These are phyloP conservation scores for Viola pubescens DNA, from an alignment of 441 rosid genomes.

Conservation along the genomic window DNA sequence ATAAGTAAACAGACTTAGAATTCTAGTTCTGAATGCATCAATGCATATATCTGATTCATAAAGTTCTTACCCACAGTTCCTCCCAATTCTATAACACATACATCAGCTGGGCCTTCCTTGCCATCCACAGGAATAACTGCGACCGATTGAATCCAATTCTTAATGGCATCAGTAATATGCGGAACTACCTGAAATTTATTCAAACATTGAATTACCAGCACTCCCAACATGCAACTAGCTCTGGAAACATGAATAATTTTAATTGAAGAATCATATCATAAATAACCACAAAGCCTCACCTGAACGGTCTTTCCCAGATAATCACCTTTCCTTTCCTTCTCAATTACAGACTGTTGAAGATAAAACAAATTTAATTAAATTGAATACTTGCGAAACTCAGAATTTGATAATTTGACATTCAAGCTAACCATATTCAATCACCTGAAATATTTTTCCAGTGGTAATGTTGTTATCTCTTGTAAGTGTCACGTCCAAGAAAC, in stretches of 20 bases:
- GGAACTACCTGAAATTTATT: slow-evolving; percentile 59
- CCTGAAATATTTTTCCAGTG: slow-evolving; percentile 93
- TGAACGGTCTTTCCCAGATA: slow-evolving; percentile 95
- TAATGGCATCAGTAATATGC: slow-evolving; percentile 83
- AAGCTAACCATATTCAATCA: slow-evolving; percentile 6
- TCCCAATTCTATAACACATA: slow-evolving; percentile 89
- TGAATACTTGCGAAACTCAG: slow-evolving; percentile 3
- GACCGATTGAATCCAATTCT: slow-evolving; percentile 69
- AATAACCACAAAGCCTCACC: slow-evolving; percentile 30
- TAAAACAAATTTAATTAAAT: background rate
- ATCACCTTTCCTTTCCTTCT: slow-evolving; percentile 93
- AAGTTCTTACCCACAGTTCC: slow-evolving; percentile 78
- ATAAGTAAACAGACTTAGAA: slow-evolving; percentile 4
- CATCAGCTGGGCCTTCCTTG: slow-evolving; percentile 65
- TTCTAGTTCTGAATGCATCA: background rate
- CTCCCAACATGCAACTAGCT: slow-evolving; percentile 5
- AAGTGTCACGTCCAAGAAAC: slow-evolving; percentile 69
- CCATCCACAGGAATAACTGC: slow-evolving; percentile 73
- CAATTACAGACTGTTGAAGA: slow-evolving; percentile 55
- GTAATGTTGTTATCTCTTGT: slow-evolving; percentile 88
- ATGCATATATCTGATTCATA: slow-evolving; percentile 2
- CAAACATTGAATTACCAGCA: slow-evolving; percentile 30
- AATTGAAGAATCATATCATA: background rate
- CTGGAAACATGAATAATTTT: background rate
- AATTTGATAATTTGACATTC: background rate